Evolutionary conservation across 2,329 filamentous ascomycete genomes (phyloP).

Genomic region (Venturia nashicola): DNA sequence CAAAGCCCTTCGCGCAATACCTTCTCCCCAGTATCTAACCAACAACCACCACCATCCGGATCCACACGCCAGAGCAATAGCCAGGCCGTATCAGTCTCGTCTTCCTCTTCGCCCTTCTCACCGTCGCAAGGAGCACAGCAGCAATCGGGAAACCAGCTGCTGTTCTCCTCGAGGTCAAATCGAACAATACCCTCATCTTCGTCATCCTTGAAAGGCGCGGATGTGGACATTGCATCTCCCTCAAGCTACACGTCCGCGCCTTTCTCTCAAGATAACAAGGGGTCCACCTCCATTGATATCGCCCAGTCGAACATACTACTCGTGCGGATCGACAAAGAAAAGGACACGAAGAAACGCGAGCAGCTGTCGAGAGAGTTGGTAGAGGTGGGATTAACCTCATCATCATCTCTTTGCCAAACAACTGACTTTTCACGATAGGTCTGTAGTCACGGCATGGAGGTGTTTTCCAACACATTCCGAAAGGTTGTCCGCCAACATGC

Average conservation of each 20-base stretch:
- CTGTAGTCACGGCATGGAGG: constrained; percentile 85
- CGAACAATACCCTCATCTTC: constrained; percentile 43
- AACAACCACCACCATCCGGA: constrained; percentile 7
- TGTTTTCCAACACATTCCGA: constrained; percentile 90
- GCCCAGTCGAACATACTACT: constrained; percentile 91
- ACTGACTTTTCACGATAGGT: neutral
- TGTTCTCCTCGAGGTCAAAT: constrained; percentile 40
- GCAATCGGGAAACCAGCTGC: constrained; percentile 37
- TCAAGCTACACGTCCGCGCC: constrained; percentile 33
- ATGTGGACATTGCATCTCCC: constrained; percentile 34
- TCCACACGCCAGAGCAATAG: constrained; percentile 37
- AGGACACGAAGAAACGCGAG: constrained; percentile 84
- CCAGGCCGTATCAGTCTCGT: constrained; percentile 43
- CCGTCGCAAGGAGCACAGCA: constrained; percentile 44
- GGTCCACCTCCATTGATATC: constrained; percentile 78
- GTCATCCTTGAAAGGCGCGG: constrained; percentile 21
- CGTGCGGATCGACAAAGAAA: constrained; percentile 90
- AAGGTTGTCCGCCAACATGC: constrained; percentile 87
- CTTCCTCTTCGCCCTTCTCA: constrained; percentile 42
- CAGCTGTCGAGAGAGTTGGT: constrained; percentile 80
- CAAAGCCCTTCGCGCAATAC: constrained; percentile 35
- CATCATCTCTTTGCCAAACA: neutral
- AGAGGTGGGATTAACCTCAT: constrained; percentile 49
- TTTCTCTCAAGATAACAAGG: constrained; percentile 21
- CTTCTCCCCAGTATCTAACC: constrained; percentile 36